Evolutionary conservation across 2,329 filamentous ascomycete species (phyloP), one percentile per base, ranked within the genome.

Genomic region (Seiridium cupressi): DNA sequence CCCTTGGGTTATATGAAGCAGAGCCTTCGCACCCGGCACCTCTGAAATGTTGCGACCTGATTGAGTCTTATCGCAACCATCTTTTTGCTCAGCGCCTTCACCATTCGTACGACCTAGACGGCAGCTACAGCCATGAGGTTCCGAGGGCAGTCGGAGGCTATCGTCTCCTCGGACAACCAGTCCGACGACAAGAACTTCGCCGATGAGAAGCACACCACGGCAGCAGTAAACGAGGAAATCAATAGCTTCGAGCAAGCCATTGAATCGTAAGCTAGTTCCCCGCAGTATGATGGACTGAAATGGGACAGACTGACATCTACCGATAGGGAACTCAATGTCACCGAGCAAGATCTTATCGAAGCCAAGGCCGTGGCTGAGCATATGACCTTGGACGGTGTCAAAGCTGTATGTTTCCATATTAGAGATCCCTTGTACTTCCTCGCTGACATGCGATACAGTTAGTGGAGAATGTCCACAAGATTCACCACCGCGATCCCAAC

Each of bases 331-430:
- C 55, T 57, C 55, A 57, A 57, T 57, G 55, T 57, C 55, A 57
- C 55, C n/a, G 55, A 57, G 47, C 42, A 57, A 36, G 55, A 57
- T 57, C 55, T 57, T 32, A 46, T 57, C 44, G 42, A 57, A 34
- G 55, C 55, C 44, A 57, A 48, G 44, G 55, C 55, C 26, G 35
- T 35, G 10, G 55, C 55, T 7, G 42, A 57, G 34, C 13, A 7
- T 31, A 47, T 47, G 42, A 36, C 55, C n/a, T 26, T 57, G 32
- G 55, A 57, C 26, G 44, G 42, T 11, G 55, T 57, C 31, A 46
- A 46, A 26, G 34, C 42, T 13, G 55, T 57, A 57, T 35, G 55
- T 48, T 5, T 31, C 9, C 5, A 26, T 13, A 42, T n/a, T 9
- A 6, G 5, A 11, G 5, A 11, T 5, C 10, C 38, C 5, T 44